Conservation (phyloP, 2,329 filamentous ascomycete species). For the Aureobasidium vineae region DNA sequence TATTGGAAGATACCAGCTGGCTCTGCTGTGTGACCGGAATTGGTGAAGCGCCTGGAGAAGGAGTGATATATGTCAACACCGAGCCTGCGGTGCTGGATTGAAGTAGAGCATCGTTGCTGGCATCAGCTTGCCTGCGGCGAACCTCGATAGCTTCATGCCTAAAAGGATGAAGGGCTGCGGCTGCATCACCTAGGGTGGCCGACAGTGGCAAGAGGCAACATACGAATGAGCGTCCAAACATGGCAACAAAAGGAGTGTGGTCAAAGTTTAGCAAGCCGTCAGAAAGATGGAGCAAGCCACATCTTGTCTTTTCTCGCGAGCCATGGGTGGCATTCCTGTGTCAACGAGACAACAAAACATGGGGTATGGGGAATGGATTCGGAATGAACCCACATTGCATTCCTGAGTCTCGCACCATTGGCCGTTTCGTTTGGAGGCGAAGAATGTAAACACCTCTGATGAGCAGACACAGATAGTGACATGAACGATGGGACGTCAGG, state of each 20-base stretch:
- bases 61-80: conserved; percentile 43
- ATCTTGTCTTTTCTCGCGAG: conserved; percentile 14
- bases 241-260: background rate
- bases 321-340: conserved; percentile 8
- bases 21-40: conserved; percentile 45
- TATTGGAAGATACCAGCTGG: conserved; percentile 46
- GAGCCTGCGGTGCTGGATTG: conserved; percentile 25
- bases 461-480: background rate
- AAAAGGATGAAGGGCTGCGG: conserved; percentile 32
- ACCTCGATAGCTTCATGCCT: conserved; percentile 37
- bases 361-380: conserved; percentile 12
- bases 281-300: conserved; percentile 12
- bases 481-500: background rate
- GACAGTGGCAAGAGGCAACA: conserved; percentile 4
- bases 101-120: conserved; percentile 25
- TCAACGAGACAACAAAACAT: background rate
- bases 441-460: conserved; percentile 9
- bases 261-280: background rate
- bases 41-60: conserved; percentile 45
- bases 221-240: background rate
- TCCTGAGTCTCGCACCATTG: background rate
- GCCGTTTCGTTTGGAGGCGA: background rate
- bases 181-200: conserved; percentile 9
- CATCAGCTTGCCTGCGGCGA: conserved; percentile 32
- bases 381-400: conserved; percentile 9